Evolutionary conservation across 176 grass and related monocot genomes (phyloP), one percentile per base, ranked within the genome.

Genomic region (Carex myosuroides): DNA sequence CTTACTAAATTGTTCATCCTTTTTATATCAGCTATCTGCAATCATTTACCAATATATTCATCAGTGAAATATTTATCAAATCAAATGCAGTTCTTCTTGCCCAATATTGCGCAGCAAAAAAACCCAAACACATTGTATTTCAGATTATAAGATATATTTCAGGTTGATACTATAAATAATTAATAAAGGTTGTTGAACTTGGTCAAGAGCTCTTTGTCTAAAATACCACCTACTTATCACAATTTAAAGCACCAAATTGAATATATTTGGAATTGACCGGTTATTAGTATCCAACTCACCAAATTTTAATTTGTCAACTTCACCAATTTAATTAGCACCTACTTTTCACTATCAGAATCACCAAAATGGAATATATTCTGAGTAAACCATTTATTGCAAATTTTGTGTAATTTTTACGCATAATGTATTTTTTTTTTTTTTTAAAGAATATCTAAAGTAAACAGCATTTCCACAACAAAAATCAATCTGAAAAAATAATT

Each of bases 21-120:
- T 85, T 94, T 98, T 73, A 98, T 94, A 80, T 98, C 92, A 29
- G 92, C 88, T 64, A 98, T 92, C 95, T 98, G 70, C 65, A 85
- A 53, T 52, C 30, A 60, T 46, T 16, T 74, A 85, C 54, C 16
- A 50, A 46, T 13, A 74, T 30, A 3, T 18, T 81, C 48, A 74
- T 82, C 20, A 58, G 5, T 67, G 22, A 21, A 86, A 85, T 60
- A 52, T 48, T 42, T 54, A 3, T 59, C 0, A 35, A 35, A 16
- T 41, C 0, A 59, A 64, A 64, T 65, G 2, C 2, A 48, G 9
- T 30, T 75, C 18, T 17, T 54, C 55, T 13, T 2, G 10, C 30
- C 7, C 33, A 6, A 13, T 61, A 1, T 17, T 68, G 13, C 32
- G 64, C 35, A 85, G 2, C 0, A 53, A 46, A 14, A 2, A 82